Evolutionary conservation across 1,284 basidiomycete species (phyloP), one percentile per base, ranked within the genome.

Genomic region (Coriolopsis trogii): DNA sequence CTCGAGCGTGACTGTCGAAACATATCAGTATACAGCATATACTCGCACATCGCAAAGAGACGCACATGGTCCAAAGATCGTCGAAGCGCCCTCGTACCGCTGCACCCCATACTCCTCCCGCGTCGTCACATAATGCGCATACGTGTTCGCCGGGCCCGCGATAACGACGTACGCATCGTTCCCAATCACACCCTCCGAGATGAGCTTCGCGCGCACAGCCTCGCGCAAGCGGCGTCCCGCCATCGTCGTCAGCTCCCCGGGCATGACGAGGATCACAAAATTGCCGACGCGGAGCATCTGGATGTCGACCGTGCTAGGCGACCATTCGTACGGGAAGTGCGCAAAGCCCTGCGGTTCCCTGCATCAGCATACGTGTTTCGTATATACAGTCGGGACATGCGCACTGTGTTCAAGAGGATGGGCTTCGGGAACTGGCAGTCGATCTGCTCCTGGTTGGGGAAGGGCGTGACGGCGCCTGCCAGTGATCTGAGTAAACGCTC

Each of bases 391-490:
- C 28, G 4, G 15, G 16, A 13, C 3, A 4, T 16, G 72, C 78
- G 36, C 63, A 85, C 85, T 29, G 82, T 84, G 64, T 91, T 86
- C 25, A 91, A 72, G 20, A 93, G 70, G 61, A 93, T 87, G 4
- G 89, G 87, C 68, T 93, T 93, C n/a, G 90, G 89, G 60, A 73
- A 69, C 49, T 93, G 91, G 67, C 91, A 93, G 13, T 78, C 81
- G 50, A 78, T 73, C 63, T 93, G 89, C 47, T 79, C 78, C 46
- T 73, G 67, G 20, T 74, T 74, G 0, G 88, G 85, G 1, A 67
- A 42, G 20, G 87, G 84, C 7, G 88, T 91, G 45, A 93, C 67
- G n/a, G 76, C 80, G 57, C 79, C 33, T 81, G 80, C 58, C 46
- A 53, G 59, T 29, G 44, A 60, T n/a, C 16, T 38, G 40, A 56